Base-by-base conservation (phyloP, 2,329 filamentous ascomycete species). In the Alternaria hordeiaustralica region DNA sequence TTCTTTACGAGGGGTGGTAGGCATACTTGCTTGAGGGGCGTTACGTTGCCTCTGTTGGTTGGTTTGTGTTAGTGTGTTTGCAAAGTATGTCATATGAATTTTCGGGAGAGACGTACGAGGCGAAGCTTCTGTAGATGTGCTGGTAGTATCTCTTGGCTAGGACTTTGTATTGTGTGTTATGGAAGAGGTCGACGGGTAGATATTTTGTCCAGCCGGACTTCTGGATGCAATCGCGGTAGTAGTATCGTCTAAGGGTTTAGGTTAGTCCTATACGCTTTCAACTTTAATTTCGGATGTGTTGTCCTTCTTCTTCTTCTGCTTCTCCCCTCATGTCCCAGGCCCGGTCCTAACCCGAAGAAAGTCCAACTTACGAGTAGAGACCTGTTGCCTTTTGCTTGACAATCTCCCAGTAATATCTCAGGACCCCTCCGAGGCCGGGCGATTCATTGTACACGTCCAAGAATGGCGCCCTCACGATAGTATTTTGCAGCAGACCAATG, bases 101-200 rank as follows among this genome's bases (percentile, higher is more conserved):
- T 18, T 41, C 36, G 25, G 30, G 11, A 25, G 3, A 11, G 7
- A 68, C 66, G 18, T 61, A 73, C 70, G 45, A 62, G 25, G 90
- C 90, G 54, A 91, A 85, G 5, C 87, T 87, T 61, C 84, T 83
- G 70, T 88, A 87, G 83, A 92, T 87, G 67, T 86, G 80, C 56
- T 82, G 80, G 77, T 92, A 89, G 72, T 91, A 81, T 20, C 82
- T 84, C 70, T 87, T 84, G 30, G 89, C 90, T 1, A 84, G 36
- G 13, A 43, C 28, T 44, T 66, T 67, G 36, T 70, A 49, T 25
- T 63, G 30, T 18, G 23, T 43, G 36, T 66, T 60, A 30, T 69
- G 63, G 26, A 58, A 56, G 5, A 49, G 45, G 28, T 72, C 71
- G 9, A 71, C 47, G 4, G 71, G 69, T 25, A 68, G 18, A 25